phyloP scores from a whole-genome alignment of 768 basidiomycete genomes.

The Leccinellum albellum region DNA sequence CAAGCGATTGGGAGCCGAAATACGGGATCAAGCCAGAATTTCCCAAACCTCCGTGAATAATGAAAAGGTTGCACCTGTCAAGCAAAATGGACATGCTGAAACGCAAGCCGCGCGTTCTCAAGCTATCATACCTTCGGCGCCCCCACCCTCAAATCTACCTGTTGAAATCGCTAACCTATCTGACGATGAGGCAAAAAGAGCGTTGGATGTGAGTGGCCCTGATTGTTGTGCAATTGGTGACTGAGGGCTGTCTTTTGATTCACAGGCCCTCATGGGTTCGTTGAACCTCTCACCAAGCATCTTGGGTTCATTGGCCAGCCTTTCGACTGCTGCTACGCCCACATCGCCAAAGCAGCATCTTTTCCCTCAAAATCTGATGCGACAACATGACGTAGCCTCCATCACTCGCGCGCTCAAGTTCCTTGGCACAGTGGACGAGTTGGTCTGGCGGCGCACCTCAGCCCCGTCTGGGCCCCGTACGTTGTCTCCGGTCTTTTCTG shows the following conservation, averaged over 20 bases:
- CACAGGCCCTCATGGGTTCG: constrained; percentile 10
- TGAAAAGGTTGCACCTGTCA: neutral
- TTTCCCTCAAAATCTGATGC: neutral
- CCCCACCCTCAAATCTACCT: constrained; percentile 1
- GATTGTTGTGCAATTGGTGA: neutral
- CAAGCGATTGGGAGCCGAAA: constrained; percentile 9
- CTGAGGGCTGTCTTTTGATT: neutral
- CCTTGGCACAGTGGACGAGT: constrained; percentile 23
- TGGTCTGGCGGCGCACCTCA: constrained; percentile 26
- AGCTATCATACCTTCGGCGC: neutral
- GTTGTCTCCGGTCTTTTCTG: constrained; percentile 19
- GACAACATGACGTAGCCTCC: constrained; percentile 18
- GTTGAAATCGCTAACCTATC: constrained; percentile 19
- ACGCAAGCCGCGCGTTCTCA: neutral
- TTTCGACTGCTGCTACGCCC: neutral
- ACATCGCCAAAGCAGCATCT: neutral
- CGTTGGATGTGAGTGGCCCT: constrained; percentile 18
- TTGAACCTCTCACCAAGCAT: constrained; percentile 11
- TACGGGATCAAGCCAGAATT: neutral
- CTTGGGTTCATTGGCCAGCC: neutral
- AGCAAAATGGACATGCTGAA: neutral
- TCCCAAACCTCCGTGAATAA: neutral
- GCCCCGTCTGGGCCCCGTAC: constrained; percentile 5
- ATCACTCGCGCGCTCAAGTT: constrained; percentile 25
- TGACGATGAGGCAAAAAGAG: constrained; percentile 21